These are phyloP conservation scores for Verticillium zaregamsianum DNA, from an alignment of 2,329 filamentous ascomycete species.

Conservation along the genomic window DNA sequence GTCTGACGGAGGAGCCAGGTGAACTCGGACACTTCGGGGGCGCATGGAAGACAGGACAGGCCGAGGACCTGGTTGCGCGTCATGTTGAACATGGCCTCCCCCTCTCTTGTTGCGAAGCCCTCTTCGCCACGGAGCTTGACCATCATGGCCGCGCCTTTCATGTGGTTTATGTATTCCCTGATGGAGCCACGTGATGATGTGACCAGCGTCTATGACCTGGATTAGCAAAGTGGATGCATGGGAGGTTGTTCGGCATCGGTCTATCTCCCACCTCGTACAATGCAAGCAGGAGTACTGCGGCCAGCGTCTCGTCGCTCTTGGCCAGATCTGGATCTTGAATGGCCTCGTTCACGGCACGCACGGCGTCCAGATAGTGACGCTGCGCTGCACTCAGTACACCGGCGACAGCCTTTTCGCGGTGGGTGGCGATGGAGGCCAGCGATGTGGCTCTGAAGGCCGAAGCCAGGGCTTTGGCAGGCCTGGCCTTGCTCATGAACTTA, in stretches of 20 bases:
- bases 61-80: constrained; percentile 16
- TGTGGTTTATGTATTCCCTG: constrained; percentile 14
- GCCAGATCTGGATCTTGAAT: constrained; percentile 11
- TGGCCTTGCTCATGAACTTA: constrained; percentile 8
- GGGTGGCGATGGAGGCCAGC: constrained; percentile 9
- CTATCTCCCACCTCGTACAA: constrained; percentile 9
- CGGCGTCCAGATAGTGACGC: constrained; percentile 12
- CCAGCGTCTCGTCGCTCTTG: constrained; percentile 12
- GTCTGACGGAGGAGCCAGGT: constrained; percentile 14
- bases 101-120: constrained; percentile 13
- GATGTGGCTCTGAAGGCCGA: constrained; percentile 13
- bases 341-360: constrained; percentile 11
- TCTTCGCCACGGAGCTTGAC: constrained; percentile 14
- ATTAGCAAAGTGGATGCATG: neutral
- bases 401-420: constrained; percentile 1
- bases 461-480: constrained; percentile 11
- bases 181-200: constrained; percentile 11
- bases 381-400: constrained; percentile 9
- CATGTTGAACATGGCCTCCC: constrained; percentile 17
- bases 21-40: constrained; percentile 13
- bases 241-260: neutral
- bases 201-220: constrained; percentile 6
- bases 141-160: constrained; percentile 17
- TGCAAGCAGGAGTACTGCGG: constrained; percentile 11
- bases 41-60: constrained; percentile 14